Conservation (phyloP, 257 asterid genomes). For the Plantago ovata region DNA sequence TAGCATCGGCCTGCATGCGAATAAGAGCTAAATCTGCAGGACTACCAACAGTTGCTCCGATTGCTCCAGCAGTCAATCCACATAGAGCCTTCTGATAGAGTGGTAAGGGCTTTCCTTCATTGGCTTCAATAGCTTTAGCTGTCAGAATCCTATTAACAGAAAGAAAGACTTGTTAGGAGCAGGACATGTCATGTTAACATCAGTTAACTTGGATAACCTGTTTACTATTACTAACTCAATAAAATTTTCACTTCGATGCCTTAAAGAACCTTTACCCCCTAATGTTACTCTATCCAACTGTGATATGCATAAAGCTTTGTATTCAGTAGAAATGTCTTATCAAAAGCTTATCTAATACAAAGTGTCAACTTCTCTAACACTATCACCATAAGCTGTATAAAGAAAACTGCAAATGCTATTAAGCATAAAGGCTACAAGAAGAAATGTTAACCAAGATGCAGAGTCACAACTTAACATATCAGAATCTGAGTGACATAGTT, state of each 20-base stretch:
- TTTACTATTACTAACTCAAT: neutral
- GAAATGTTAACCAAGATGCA: no score
- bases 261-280: neutral
- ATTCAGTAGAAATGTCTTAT: neutral
- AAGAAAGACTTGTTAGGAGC: neutral
- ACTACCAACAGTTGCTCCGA: constrained; percentile 86
- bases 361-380: no score
- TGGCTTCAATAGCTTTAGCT: constrained; percentile 82
- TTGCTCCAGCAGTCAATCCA: constrained; percentile 97
- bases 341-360: neutral
- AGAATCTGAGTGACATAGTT: no score
- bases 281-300: neutral
- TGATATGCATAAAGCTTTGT: neutral
- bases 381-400: neutral
- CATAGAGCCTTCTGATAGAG: constrained; percentile 92
- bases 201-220: neutral
- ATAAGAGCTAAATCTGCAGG: constrained; percentile 97
- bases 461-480: no score
- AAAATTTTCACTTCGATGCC: neutral
- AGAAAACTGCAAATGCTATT: neutral
- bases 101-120: constrained; percentile 89
- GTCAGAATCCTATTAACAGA: constrained; percentile 56
- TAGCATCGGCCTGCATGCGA: constrained; percentile 99
- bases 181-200: no score
- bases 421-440: neutral